Base-by-base conservation (phyloP, 129 eudicot genomes). In the Pulicaria dysenterica region DNA sequence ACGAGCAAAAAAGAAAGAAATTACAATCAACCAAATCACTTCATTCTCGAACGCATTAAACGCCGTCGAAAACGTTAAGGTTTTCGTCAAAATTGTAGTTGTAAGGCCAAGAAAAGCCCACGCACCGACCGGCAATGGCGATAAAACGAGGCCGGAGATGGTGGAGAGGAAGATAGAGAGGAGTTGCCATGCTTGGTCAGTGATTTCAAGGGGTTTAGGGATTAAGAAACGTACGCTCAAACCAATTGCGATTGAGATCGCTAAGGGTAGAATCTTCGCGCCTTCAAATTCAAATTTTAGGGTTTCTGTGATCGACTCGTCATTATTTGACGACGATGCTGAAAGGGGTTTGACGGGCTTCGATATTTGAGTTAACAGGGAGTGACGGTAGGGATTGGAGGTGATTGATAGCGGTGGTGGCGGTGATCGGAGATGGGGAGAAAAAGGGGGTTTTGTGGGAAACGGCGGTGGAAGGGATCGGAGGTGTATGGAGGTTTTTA, bases 71-170 rank as follows among this genome's bases (percentile, higher is more conserved):
- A 88, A 91, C 0, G 81, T 62, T 6, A 86, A 76, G 7, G 96
- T 91, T n/a, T 69, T 76, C 14, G 97, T 84, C 2, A 91, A 44
- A 39, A 91, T 49, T 2, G 92, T 16, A 4, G 82, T 51, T 49
- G 97, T 91, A 31, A 91, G 81, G 31, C 89, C 89, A 7, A 88
- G 60, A 54, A 91, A 91, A 8, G 96, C 91, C 97, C 96, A 91
- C 2, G 96, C 97, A 43, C 97, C 97, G n/a, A 91, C 97, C 5
- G 96, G 97, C 3, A 91, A 69, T 1, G 97, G 97, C 17, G 89
- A 84, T 42, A 91, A 77, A 31, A 91, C 86, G 16, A 91, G 84
- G 2, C 97, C 97, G 3, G 91, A 76, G 67, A 88, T 81, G 57
- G 97, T 91, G 74, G 96, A 84, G 38, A 91, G 81, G 61, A 91